Evolutionary conservation across 305 asterid species (phyloP).

Genomic region (Plantago rigida): DNA sequence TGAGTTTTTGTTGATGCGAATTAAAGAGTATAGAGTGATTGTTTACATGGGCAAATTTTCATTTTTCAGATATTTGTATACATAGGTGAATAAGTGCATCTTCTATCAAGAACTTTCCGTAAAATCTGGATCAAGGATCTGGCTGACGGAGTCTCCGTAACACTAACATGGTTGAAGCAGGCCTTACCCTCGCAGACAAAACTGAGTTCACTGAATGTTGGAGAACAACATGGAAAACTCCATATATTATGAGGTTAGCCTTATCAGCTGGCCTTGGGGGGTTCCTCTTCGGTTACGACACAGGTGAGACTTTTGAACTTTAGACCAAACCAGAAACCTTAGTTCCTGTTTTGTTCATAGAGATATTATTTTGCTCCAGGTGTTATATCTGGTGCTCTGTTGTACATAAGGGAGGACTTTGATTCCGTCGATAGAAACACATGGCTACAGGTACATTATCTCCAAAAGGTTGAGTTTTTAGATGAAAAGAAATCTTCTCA

Average conservation of each 20-base stretch:
- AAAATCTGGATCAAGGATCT: neutral
- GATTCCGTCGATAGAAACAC: constrained; percentile 45
- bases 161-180: constrained; percentile 47
- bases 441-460: constrained; percentile 44
- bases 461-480: neutral
- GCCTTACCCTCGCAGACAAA: constrained; percentile 35
- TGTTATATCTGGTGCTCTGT: constrained; percentile 70
- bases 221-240: constrained; percentile 54
- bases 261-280: constrained; percentile 67
- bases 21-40: no score
- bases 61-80: neutral
- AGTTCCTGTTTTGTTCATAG: neutral
- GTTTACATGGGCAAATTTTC: no score
- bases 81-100: neutral
- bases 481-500: no score
- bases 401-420: constrained; percentile 57
- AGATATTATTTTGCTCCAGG: constrained; percentile 28
- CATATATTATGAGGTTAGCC: constrained; percentile 61
- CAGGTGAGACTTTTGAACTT: constrained; percentile 30
- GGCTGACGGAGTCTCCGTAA: neutral
- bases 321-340: no score
- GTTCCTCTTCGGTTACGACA: constrained; percentile 62
- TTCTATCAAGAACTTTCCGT: no score
- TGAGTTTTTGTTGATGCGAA: no score
- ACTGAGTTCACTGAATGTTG: constrained; percentile 63